These are phyloP conservation scores for Castanospermum australe DNA, from an alignment of 306 rosid species.

Conservation along the genomic window DNA sequence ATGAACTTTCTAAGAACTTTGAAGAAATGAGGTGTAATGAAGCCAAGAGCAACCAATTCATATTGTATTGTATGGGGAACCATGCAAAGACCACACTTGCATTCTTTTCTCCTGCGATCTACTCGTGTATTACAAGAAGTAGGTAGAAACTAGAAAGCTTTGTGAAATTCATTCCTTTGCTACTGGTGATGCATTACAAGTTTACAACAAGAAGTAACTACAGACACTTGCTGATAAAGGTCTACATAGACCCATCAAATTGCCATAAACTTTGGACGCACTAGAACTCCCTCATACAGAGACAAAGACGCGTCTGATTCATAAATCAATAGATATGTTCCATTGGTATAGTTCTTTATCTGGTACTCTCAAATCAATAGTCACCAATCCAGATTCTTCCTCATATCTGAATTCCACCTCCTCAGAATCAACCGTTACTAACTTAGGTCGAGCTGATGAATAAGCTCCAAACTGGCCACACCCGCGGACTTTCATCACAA, in stretches of 20 bases:
- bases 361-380: slow-evolving; percentile 52
- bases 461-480: slow-evolving; percentile 73
- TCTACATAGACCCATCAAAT: not conserved
- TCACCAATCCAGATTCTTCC: slow-evolving; percentile 57
- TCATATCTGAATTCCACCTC: slow-evolving; percentile 56
- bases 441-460: slow-evolving; percentile 61
- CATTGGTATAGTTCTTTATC: slow-evolving; percentile 66
- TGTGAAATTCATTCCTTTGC: slow-evolving; percentile 6
- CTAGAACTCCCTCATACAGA: not conserved
- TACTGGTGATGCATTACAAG: not conserved
- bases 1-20: not conserved
- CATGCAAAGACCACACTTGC: not conserved
- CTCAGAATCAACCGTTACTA: slow-evolving; percentile 49
- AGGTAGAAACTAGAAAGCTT: not conserved
- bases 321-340: slow-evolving; percentile 44
- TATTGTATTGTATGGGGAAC: not conserved
- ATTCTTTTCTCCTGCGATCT: not conserved
- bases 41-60: not conserved
- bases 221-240: not conserved
- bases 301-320: not conserved
- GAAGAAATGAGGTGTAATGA: not conserved
- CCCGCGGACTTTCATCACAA: slow-evolving; percentile 53
- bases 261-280: not conserved
- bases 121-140: not conserved
- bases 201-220: not conserved